These are phyloP conservation scores for Neocucurbitaria cava DNA, from an alignment of 2,329 filamentous ascomycete species.

Conservation along the genomic window DNA sequence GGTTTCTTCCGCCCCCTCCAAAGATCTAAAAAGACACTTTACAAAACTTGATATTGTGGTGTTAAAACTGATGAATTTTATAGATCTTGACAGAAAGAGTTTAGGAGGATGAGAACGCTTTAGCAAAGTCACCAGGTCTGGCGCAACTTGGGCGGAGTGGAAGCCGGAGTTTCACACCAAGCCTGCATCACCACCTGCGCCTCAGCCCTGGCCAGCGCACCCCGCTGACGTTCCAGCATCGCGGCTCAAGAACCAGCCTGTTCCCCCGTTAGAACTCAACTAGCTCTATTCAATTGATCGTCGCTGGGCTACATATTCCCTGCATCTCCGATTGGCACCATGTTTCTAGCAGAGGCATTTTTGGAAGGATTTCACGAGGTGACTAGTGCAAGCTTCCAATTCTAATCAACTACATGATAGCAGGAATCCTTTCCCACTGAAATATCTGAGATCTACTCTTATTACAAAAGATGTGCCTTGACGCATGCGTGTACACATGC, in stretches of 20 bases:
- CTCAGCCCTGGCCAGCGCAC: background rate
- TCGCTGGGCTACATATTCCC: background rate
- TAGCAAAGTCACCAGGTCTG: too few species aligned
- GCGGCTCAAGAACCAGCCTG: background rate
- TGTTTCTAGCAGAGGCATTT: background rate
- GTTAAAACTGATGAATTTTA: too few species aligned
- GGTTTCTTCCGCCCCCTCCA: too few species aligned
- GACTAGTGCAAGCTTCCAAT: background rate
- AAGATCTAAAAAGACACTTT: too few species aligned
- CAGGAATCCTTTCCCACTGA: background rate
- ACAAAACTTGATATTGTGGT: too few species aligned
- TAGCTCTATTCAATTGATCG: background rate
- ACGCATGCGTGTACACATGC: background rate
- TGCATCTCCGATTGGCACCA: background rate
- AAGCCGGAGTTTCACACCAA: background rate
- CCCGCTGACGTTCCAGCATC: background rate
- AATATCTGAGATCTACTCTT: background rate
- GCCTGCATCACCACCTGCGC: background rate
- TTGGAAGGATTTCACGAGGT: background rate
- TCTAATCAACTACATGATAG: background rate
- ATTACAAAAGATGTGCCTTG: conserved; percentile 8
- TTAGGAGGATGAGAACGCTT: too few species aligned
- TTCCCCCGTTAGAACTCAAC: background rate
- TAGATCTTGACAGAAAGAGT: too few species aligned
- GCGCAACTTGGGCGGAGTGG: too few species aligned